Evolutionary conservation across 192 early-diverging fungal species (phyloP).

Genomic region (Backusella liffmaniae): DNA sequence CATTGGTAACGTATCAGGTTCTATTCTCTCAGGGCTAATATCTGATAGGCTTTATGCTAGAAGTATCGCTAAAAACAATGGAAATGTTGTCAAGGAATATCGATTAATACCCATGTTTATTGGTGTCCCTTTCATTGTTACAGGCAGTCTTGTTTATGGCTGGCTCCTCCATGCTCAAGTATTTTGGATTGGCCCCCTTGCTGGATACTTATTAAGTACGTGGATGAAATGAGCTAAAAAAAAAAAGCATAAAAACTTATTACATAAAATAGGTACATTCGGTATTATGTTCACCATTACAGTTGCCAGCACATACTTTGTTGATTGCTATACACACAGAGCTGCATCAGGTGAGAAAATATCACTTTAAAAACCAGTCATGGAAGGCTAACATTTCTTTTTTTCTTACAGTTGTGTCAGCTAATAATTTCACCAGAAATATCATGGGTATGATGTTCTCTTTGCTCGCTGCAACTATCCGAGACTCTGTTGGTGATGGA

Average conservation of each 20-base stretch:
- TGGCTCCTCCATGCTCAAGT: conserved; percentile 11
- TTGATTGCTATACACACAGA: not conserved
- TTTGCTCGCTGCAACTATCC: conserved; percentile 9
- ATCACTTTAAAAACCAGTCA: not conserved
- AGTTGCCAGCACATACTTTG: conserved; percentile 15
- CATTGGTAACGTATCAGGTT: conserved; percentile 44
- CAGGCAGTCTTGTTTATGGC: conserved; percentile 18
- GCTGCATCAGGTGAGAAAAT: conserved; percentile 21
- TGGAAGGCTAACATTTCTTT: not conserved
- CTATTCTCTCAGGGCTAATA: conserved; percentile 36
- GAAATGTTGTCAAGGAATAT: not conserved
- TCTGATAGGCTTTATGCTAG: conserved; percentile 9
- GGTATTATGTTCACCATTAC: conserved; percentile 26
- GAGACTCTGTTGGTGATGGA: conserved; percentile 14
- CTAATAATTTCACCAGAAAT: conserved; percentile 20
- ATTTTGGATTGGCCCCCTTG: conserved; percentile 5
- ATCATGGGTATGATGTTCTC: conserved; percentile 24
- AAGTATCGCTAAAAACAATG: not conserved
- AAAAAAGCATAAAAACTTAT: not conserved
- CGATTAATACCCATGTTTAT: conserved; percentile 1
- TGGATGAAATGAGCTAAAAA: not conserved
- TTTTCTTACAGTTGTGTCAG: conserved; percentile 6
- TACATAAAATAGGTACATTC: not conserved
- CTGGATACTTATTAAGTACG: conserved; percentile 15
- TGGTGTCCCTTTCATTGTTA: conserved; percentile 16